phyloP scores from a whole-genome alignment of 2,329 filamentous ascomycete genomes.

The Ceratocystis cubensis region DNA sequence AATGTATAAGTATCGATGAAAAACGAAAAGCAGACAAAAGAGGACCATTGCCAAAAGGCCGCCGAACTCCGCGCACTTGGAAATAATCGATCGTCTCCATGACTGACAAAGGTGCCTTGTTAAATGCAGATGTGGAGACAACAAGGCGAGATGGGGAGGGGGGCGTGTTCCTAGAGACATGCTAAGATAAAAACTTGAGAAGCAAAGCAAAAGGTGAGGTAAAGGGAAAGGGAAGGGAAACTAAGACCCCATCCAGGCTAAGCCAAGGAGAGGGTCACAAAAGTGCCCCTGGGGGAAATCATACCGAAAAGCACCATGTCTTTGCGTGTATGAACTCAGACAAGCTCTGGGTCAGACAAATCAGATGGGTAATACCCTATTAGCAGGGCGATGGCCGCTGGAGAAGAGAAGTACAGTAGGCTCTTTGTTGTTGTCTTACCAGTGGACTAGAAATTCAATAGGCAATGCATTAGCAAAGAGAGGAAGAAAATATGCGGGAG shows the following conservation, averaged over 20 bases:
- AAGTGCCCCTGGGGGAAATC: conserved; percentile 10
- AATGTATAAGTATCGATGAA: not conserved
- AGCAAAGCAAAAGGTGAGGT: not conserved
- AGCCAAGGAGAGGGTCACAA: conserved; percentile 8
- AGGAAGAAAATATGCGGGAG: not conserved
- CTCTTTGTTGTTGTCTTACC: not conserved
- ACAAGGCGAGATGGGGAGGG: not conserved
- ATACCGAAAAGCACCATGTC: conserved; percentile 1
- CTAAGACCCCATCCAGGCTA: not conserved
- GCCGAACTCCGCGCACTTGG: not conserved
- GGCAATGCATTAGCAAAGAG: not conserved
- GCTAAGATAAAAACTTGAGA: not conserved
- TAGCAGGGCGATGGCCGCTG: not conserved
- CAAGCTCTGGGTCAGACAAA: not conserved
- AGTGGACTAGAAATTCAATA: not conserved
- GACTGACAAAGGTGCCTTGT: not conserved
- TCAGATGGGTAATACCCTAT: not conserved
- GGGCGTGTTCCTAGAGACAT: not conserved
- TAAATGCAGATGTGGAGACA: not conserved
- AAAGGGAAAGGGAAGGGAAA: conserved; percentile 6
- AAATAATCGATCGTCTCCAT: not conserved
- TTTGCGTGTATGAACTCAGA: not conserved
- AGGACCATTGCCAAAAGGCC: not conserved
- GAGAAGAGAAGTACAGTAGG: not conserved
- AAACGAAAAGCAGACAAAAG: conserved; percentile 1